Evolutionary conservation across 2,329 filamentous ascomycete species (phyloP).

Genomic region (Zymoseptoria crescenta): DNA sequence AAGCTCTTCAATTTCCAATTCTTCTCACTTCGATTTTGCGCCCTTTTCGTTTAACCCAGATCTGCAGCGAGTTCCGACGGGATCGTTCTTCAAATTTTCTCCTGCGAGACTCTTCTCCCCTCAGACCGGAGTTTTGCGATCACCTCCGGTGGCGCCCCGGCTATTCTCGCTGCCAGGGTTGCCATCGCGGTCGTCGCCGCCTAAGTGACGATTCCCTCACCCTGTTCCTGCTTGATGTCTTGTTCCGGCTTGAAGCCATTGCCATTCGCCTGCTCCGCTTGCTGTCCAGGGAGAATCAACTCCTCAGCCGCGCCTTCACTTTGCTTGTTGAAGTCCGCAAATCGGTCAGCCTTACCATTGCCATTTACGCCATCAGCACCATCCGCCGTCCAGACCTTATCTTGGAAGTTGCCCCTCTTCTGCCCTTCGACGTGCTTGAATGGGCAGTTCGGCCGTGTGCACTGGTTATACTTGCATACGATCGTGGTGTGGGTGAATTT

Average conservation of each 20-base stretch:
- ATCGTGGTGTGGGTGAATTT: constrained; percentile 82
- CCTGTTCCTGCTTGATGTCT: neutral
- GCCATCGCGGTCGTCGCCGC: neutral
- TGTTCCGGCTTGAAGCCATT: neutral
- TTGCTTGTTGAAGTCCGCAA: constrained; percentile 19
- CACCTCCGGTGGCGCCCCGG: neutral
- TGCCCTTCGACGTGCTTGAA: constrained; percentile 92
- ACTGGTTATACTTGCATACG: constrained; percentile 85
- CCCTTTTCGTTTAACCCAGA: neutral
- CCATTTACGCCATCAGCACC: constrained; percentile 25
- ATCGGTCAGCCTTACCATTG: constrained; percentile 26
- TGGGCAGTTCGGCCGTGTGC: constrained; percentile 76
- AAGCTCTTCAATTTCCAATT: neutral
- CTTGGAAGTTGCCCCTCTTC: constrained; percentile 67
- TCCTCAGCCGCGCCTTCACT: constrained; percentile 25
- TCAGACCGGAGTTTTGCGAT: neutral
- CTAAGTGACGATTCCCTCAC: constrained; percentile 2
- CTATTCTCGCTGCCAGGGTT: neutral
- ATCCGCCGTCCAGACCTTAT: constrained; percentile 83
- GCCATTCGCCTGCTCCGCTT: constrained; percentile 4
- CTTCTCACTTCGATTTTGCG: neutral
- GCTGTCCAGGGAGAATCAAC: constrained; percentile 27
- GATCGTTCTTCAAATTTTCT: neutral
- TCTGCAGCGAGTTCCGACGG: neutral
- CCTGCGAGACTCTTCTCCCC: neutral